Conservation (phyloP, 202 grass and related monocot genomes). For the Bolboschoenoplectus hybrid region DNA sequence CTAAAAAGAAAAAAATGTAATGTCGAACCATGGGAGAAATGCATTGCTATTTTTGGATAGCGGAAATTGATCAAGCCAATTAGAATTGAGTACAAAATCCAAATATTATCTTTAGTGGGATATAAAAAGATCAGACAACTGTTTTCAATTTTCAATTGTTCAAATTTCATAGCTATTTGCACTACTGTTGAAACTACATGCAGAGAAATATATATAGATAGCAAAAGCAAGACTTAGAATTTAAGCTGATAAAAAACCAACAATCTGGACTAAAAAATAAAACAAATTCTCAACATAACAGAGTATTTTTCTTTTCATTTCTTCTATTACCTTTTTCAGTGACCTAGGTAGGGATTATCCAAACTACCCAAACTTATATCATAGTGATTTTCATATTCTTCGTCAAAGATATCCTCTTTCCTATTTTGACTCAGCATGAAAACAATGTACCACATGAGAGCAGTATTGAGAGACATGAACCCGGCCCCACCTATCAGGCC, state of each 20-base stretch:
- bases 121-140: not conserved
- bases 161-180: not conserved
- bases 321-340: not conserved
- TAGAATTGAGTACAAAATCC: not conserved
- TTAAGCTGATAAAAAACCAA: not conserved
- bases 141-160: not conserved
- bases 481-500: conserved; percentile 75
- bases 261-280: not conserved
- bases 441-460: conserved; percentile 69
- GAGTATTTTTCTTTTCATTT: not conserved
- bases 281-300: not conserved
- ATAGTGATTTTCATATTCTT: conserved; percentile 50
- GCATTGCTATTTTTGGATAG: not conserved
- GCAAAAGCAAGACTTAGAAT: not conserved
- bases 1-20: no score
- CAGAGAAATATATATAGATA: not conserved
- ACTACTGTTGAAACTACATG: not conserved
- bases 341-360: not conserved
- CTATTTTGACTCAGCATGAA: conserved; percentile 71
- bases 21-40: not conserved
- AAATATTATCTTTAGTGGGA: not conserved
- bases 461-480: conserved; percentile 62
- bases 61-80: not conserved
- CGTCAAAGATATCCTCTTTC: conserved; percentile 64
- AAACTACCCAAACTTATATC: not conserved